Conservation (phyloP, 805 yeast genomes). For the Clavispora carvajalis region DNA sequence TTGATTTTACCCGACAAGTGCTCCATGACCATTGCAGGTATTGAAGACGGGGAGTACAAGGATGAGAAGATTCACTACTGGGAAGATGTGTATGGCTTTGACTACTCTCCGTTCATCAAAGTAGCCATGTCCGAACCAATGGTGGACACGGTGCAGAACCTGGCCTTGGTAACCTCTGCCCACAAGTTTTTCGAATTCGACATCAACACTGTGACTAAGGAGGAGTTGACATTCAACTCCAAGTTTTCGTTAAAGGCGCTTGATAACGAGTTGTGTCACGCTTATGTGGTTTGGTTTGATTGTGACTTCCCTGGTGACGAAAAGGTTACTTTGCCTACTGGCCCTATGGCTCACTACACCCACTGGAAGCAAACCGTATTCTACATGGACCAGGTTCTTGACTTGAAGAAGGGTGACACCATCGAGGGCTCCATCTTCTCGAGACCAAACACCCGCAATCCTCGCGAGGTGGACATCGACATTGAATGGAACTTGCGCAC, state of each 20-base stretch:
- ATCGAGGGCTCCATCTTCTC: constrained; percentile 69
- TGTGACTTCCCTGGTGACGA: constrained; percentile 75
- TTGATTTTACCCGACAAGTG: constrained; percentile 93
- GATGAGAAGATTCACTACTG: constrained; percentile 88
- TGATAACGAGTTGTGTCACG: constrained; percentile 80
- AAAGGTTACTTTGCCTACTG: constrained; percentile 79
- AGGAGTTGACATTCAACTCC: constrained; percentile 70
- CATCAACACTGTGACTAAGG: constrained; percentile 80
- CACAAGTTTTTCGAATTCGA: constrained; percentile 74
- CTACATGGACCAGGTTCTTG: constrained; percentile 77
- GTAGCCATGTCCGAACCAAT: constrained; percentile 89
- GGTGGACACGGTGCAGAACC: constrained; percentile 88
- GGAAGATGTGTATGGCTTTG: constrained; percentile 97
- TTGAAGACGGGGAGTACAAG: constrained; percentile 90
- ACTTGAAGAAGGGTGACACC: constrained; percentile 68
- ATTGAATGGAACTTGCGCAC: constrained; percentile 52
- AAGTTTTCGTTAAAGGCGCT: constrained; percentile 69
- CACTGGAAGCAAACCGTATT: constrained; percentile 99
- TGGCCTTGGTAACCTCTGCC: constrained; percentile 66
- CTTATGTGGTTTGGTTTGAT: constrained; percentile 92
- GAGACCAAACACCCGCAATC: constrained; percentile 72
- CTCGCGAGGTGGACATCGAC: constrained; percentile 85
- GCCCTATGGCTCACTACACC: constrained; percentile 89
- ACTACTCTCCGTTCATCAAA: constrained; percentile 84
- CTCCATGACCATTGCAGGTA: constrained; percentile 80